phyloP scores from a whole-genome alignment of 1,284 basidiomycete genomes.

The Malassezia dermatis region DNA sequence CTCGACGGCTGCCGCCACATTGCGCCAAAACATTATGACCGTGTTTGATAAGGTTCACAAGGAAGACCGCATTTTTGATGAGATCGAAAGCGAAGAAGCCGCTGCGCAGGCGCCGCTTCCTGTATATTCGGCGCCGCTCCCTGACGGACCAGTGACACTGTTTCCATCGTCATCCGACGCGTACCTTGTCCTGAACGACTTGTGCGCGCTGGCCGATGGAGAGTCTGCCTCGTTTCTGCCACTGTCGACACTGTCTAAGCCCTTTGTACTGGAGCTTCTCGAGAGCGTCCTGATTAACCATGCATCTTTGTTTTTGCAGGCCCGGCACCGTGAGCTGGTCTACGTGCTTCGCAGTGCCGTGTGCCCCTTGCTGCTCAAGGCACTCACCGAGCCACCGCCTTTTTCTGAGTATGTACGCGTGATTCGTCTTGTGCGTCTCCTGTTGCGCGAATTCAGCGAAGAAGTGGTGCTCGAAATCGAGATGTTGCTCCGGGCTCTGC shows the following conservation, averaged over 20 bases:
- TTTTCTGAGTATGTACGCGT: constrained; percentile 83
- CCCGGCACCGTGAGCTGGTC: constrained; percentile 63
- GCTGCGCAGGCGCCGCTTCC: constrained; percentile 39
- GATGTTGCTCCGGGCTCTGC: constrained; percentile 42
- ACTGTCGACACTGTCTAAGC: constrained; percentile 74
- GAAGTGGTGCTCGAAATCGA: constrained; percentile 52
- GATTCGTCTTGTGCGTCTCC: constrained; percentile 80
- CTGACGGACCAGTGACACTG: constrained; percentile 49
- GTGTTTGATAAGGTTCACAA: constrained; percentile 86
- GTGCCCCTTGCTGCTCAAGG: constrained; percentile 75
- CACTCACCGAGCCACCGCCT: constrained; percentile 59
- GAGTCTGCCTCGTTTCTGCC: constrained; percentile 70
- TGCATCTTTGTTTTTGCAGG: constrained; percentile 60
- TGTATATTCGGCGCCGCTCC: constrained; percentile 32
- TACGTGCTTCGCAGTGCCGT: constrained; percentile 75
- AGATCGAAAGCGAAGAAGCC: constrained; percentile 36
- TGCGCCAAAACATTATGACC: constrained; percentile 93
- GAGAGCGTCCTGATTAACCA: constrained; percentile 95
- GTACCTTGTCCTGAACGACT: constrained; percentile 55
- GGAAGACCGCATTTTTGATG: constrained; percentile 55
- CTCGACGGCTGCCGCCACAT: constrained; percentile 88
- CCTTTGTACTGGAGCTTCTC: constrained; percentile 86
- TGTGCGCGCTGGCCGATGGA: constrained; percentile 41
- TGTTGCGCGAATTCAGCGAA: constrained; percentile 78
- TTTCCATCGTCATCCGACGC: constrained; percentile 75